A percentile compares a stretch with the other conserved stretches of the same genome.
These are phyloP conservation scores for Helichrysum umbraculigerum DNA, from an alignment of 129 eudicot genomes.

Conservation along the genomic window DNA sequence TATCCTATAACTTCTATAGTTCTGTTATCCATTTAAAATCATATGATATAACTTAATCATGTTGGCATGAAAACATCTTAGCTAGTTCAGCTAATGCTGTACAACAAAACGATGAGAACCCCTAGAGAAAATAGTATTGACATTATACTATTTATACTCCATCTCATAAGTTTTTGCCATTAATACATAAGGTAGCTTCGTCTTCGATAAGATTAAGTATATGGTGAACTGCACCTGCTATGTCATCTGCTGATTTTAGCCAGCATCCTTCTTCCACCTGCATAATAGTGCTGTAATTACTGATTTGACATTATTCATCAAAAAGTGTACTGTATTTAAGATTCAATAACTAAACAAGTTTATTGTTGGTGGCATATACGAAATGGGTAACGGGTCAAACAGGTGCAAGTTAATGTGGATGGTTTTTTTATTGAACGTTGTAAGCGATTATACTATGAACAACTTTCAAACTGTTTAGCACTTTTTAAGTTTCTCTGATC, in stretches of 20 bases:
- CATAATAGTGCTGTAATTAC: background rate
- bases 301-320: background rate
- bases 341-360: background rate
- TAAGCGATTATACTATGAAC: no score
- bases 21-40: background rate
- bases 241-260: slow-evolving; percentile 40
- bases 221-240: slow-evolving; percentile 44
- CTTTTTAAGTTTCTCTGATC: no score
- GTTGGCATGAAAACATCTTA: slow-evolving; percentile 2
- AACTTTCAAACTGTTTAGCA: no score
- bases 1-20: background rate
- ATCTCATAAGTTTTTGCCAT: background rate
- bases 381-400: slow-evolving; percentile 1
- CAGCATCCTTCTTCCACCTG: slow-evolving; percentile 51
- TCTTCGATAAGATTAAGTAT: slow-evolving; percentile 31
- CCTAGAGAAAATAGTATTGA: slow-evolving; percentile 5
- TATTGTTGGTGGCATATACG: background rate
- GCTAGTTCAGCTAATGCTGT: slow-evolving; percentile 11
- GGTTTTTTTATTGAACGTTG: no score
- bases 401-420: background rate
- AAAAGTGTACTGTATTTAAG: background rate
- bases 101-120: slow-evolving; percentile 10
- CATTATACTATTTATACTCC: slow-evolving; percentile 7
- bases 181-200: background rate
- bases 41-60: background rate